Evolutionary conservation across 2,329 filamentous ascomycete species (phyloP), one percentile per base, ranked within the genome.

Genomic region (Chaetoscypha palmicola): DNA sequence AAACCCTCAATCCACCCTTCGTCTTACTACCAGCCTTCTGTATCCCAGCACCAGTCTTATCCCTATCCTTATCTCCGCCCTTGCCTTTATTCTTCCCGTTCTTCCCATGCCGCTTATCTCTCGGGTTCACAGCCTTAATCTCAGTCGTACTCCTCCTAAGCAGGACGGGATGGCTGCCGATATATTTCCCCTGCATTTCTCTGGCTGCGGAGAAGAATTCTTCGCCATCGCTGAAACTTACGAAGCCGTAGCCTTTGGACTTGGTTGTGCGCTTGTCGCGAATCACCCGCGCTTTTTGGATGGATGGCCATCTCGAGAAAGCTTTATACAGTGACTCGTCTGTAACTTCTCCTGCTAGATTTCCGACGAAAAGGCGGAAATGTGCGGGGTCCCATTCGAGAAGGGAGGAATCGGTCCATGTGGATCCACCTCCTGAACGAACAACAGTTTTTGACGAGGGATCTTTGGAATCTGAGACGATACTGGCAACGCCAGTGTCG

Each of bases 181-280:
- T 97, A 67, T 98, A 98, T 69, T 98, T 97, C 57, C 90, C 90
- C 60, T 96, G 86, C 92, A 97, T 97, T 69, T 97, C 91, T 68
- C 92, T 89, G 58, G 89, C 91, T 1, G 92, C 91, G 58, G 87
- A 80, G 72, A 98, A 97, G 64, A 94, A 97, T 60, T 96, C 90
- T 64, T 98, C 92, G 22, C 89, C 86, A 61, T 96, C 86, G 58
- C 82, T 84, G 68, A 98, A 97, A 65, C 87, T 92, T 44, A 98
- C 90, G 61, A 98, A 98, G 2, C 92, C 92, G 62, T 87, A 98
- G 0, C 91, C 92, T 63, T 92, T 94, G 60, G 86, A 94, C 69
- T 98, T 98, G 44, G 86, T 92, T 1, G 91, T 95, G 47, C 89
- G 81, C 72, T 96, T 97, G 68, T 98, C 92, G 40, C 92, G 81